A percentile compares a stretch with the other conserved stretches of the same genome.
Evolutionary conservation across 495 filamentous ascomycete species (phyloP).

Genomic region (Umbilicaria muhlenbergii): DNA sequence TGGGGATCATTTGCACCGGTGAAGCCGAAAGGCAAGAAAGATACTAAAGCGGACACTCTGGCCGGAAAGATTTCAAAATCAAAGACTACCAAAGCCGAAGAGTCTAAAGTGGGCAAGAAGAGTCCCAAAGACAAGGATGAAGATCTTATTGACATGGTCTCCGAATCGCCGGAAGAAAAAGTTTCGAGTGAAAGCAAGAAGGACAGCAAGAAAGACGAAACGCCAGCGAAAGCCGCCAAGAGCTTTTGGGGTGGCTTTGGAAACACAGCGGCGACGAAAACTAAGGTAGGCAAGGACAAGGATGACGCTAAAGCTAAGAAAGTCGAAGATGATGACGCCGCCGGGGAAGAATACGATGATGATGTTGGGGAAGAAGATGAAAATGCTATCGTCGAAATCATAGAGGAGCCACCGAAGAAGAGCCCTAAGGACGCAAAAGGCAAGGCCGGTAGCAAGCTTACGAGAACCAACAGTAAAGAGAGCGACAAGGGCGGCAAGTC

Average conservation of each 20-base stretch:
- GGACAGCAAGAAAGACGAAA: slow-evolving; percentile 14
- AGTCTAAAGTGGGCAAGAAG: slow-evolving; percentile 9
- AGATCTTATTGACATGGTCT: slow-evolving; percentile 9
- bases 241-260: slow-evolving; percentile 33
- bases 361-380: slow-evolving; percentile 1
- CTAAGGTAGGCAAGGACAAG: slow-evolving; percentile 23
- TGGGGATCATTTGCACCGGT: slow-evolving; percentile 24
- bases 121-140: slow-evolving; percentile 7
- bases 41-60: slow-evolving; percentile 16
- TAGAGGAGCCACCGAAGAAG: slow-evolving; percentile 10
- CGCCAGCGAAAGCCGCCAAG: slow-evolving; percentile 21
- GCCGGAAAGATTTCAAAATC: not conserved
- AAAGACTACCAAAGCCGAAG: slow-evolving; percentile 3
- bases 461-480: slow-evolving; percentile 14
- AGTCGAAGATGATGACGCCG: slow-evolving; percentile 13
- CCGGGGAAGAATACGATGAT: slow-evolving; percentile 10
- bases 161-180: slow-evolving; percentile 10
- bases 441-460: slow-evolving; percentile 7
- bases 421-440: slow-evolving; percentile 6
- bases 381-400: slow-evolving; percentile 5
- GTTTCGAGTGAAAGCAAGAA: slow-evolving; percentile 5
- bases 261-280: slow-evolving; percentile 19
- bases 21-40: slow-evolving; percentile 20
- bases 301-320: slow-evolving; percentile 20
- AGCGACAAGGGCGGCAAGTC: slow-evolving; percentile 10